Percentiles rank a stretch among this genome's conserved stretches.
Evolutionary conservation across 225 moss, liverwort and hornwort species (phyloP).

Genomic region (Straminergon stramineum): DNA sequence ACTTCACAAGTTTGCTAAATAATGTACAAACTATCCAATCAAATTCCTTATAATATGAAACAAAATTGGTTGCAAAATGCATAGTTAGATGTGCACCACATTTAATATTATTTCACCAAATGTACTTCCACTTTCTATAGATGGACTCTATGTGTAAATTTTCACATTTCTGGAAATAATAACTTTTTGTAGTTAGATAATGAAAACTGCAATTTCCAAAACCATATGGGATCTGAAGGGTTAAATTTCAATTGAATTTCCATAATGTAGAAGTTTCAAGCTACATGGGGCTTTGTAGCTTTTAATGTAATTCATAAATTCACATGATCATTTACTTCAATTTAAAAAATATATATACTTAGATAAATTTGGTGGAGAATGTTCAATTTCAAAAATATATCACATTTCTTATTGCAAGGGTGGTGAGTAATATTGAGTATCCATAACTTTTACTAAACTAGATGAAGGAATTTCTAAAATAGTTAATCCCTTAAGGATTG

Average conservation of each 20-base stretch:
- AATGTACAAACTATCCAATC: neutral
- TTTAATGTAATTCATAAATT: neutral
- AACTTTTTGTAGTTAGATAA: neutral
- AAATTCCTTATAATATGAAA: neutral
- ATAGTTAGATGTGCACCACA: no score
- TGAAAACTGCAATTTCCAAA: neutral
- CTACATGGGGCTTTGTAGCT: no score
- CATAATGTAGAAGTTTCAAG: neutral
- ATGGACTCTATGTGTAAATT: neutral
- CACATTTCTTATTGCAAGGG: neutral
- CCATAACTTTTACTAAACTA: no score
- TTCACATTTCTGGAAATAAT: neutral
- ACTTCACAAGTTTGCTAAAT: neutral
- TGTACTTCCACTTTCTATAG: neutral
- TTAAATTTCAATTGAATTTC: neutral
- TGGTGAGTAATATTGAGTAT: neutral
- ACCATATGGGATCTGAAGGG: rapidly evolving
- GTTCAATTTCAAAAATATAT: neutral
- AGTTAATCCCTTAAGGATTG: rapidly evolving
- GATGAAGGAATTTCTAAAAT: no score
- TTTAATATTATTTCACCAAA: neutral
- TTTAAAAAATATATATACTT: no score
- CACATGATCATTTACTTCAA: neutral
- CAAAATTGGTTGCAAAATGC: neutral
- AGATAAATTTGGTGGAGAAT: rapidly evolving